Evolutionary conservation across 352 stramenopile genomes (phyloP), one percentile per base, ranked within the genome.

Genomic region (Phytophthora melonis): DNA sequence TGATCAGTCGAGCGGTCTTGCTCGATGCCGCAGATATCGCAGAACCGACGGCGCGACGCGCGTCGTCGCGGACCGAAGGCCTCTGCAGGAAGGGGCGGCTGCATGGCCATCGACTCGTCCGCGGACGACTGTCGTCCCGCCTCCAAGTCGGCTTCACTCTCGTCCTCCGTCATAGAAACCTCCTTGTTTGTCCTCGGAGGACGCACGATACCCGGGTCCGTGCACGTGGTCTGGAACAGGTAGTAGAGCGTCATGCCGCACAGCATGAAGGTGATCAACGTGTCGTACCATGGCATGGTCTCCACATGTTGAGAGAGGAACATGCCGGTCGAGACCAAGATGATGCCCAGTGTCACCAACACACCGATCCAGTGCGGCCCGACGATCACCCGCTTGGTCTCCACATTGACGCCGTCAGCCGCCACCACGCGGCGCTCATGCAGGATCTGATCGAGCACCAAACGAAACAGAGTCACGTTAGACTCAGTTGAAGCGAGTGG

Each of bases 331-430:
- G 79, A 82, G 27, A 81, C 72, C 1, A 93, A 23, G n/a, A 94
- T 80, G 62, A 96, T 88, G 3, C 64, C 58, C 30, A 91, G 53
- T 18, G 87, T 95, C 45, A 91, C 78, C 49, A 94, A 49, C 32
- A 93, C 88, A 39, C 89, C 89, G 59, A 93, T 87, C 88, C 89
- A 97, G 66, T 97, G 87, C 4, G 90, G 90, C 0, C 90, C 90
- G 2, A 97, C 76, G 59, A 95, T 62, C 34, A 93, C 53, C 14
- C 89, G 52, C 52, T 78, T 75, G 16, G 70, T 75, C 25, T 74
- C 56, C 39, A 63, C 55, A 19, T 70, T 73, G 11, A 63, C 45
- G n/a, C 81, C 79, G 56, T 82, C 62, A 23, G 53, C 25, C 19
- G 72, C 45, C 7, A 77, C 36, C 14, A 70, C 60, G 19, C 77